These are phyloP conservation scores for Gossypioides kirkii DNA, from an alignment of 345 rosid species.

Conservation along the genomic window DNA sequence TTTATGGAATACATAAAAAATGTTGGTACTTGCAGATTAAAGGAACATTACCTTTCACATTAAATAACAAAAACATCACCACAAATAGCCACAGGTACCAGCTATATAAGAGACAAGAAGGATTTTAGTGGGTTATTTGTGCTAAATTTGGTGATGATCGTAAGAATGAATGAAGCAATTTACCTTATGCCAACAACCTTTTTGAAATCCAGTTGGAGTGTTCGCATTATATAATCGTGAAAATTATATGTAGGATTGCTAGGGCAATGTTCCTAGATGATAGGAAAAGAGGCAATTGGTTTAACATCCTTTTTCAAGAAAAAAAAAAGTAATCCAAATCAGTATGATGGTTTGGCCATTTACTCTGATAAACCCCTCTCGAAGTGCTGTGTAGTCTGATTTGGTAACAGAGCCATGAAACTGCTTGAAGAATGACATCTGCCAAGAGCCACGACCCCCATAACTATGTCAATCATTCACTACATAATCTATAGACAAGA, in stretches of 20 bases:
- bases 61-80: conserved; percentile 67
- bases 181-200: conserved; percentile 80
- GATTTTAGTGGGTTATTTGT: no score
- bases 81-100: conserved; percentile 93
- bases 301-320: background rate
- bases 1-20: background rate
- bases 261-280: conserved; percentile 42
- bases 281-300: background rate
- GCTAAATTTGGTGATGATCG: background rate
- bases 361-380: conserved; percentile 74
- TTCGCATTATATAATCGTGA: conserved; percentile 62
- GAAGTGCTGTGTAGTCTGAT: conserved; percentile 65
- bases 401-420: conserved; percentile 58
- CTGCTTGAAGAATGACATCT: conserved; percentile 86
- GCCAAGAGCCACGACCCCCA: conserved; percentile 13
- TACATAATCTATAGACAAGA: background rate
- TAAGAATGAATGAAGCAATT: background rate
- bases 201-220: conserved; percentile 59
- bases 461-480: background rate
- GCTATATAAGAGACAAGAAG: conserved; percentile 20
- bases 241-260: conserved; percentile 36
- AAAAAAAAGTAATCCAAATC: background rate
- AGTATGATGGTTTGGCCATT: conserved; percentile 6
- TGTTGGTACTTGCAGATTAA: background rate
- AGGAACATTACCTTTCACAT: conserved; percentile 50